These are phyloP conservation scores for Ilyonectria robusta DNA, from an alignment of 2,329 filamentous ascomycete species.

Conservation along the genomic window DNA sequence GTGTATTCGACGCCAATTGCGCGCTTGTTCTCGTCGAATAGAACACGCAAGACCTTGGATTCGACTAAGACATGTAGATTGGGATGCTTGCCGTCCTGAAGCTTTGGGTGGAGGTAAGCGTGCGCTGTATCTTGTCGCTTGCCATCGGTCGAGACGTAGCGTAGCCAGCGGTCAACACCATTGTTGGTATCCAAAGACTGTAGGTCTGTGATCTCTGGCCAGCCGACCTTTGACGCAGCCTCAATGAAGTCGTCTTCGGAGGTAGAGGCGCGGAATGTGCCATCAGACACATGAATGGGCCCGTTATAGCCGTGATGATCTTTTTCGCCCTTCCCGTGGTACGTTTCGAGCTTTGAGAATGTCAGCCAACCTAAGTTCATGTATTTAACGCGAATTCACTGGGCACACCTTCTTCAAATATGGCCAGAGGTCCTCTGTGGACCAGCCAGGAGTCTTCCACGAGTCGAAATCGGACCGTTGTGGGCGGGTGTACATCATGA, in stretches of 20 bases:
- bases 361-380: neutral
- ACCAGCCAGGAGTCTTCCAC: conserved; percentile 54
- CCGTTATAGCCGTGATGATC: conserved; percentile 67
- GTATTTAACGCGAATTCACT: accelerated
- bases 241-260: conserved; percentile 65
- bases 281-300: conserved; percentile 68
- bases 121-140: conserved; percentile 71
- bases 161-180: conserved; percentile 47
- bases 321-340: conserved; percentile 61
- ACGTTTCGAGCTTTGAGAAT: conserved; percentile 65
- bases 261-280: conserved; percentile 58
- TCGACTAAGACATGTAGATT: conserved; percentile 73
- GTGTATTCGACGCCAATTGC: conserved; percentile 73
- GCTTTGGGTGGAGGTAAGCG: conserved; percentile 57
- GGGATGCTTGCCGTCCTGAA: conserved; percentile 57
- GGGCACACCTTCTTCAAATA: conserved; percentile 50
- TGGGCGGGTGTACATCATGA: conserved; percentile 52
- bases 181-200: conserved; percentile 62
- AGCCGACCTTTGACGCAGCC: conserved; percentile 62
- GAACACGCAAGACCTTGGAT: conserved; percentile 67
- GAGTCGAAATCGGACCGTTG: conserved; percentile 52
- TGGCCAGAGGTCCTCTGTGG: conserved; percentile 49
- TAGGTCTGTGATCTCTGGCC: conserved; percentile 66
- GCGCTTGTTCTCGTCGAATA: conserved; percentile 65
- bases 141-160: conserved; percentile 64